Percentiles rank a stretch among this genome's conserved stretches.
Evolutionary conservation across 176 grass and related monocot genomes (phyloP).

Genomic region (Urochloa ruziziensis): DNA sequence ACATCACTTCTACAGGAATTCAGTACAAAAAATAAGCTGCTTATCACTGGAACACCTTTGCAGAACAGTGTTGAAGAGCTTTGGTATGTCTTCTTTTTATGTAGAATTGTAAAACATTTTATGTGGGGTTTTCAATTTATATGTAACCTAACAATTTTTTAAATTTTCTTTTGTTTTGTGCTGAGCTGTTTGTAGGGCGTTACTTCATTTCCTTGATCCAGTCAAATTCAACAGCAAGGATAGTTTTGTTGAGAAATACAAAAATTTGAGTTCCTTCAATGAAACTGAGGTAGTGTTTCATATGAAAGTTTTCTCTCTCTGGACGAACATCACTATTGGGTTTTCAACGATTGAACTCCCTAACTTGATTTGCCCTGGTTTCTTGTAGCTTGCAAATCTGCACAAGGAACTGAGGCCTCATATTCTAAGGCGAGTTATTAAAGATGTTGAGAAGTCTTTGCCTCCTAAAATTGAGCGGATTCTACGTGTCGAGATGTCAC

Average conservation of each 20-base stretch:
- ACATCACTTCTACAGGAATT: constrained; percentile 61
- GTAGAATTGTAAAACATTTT: constrained; percentile 11
- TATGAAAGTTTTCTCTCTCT: not conserved
- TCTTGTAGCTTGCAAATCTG: constrained; percentile 88
- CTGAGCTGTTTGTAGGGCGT: constrained; percentile 56
- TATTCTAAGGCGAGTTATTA: constrained; percentile 94
- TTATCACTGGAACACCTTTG: constrained; percentile 97
- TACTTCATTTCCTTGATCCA: constrained; percentile 98
- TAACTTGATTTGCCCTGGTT: constrained; percentile 25
- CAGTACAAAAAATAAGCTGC: constrained; percentile 97
- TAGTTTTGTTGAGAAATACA: constrained; percentile 98
- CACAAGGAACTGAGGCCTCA: constrained; percentile 97
- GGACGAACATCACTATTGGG: not conserved
- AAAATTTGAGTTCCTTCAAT: constrained; percentile 94
- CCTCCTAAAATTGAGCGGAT: constrained; percentile 99
- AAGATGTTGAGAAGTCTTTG: constrained; percentile 98
- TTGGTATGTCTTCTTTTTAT: constrained; percentile 52
- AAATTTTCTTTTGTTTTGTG: not conserved
- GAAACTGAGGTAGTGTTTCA: constrained; percentile 72
- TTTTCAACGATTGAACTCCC: constrained; percentile 3
- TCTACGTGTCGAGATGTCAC: constrained; percentile 95
- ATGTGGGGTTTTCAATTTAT: not conserved
- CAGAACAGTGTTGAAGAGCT: constrained; percentile 99
- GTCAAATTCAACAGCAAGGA: constrained; percentile 92
- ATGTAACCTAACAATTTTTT: not conserved